Evolutionary conservation across 2,329 filamentous ascomycete species (phyloP).

Genomic region (Alternaria atra): DNA sequence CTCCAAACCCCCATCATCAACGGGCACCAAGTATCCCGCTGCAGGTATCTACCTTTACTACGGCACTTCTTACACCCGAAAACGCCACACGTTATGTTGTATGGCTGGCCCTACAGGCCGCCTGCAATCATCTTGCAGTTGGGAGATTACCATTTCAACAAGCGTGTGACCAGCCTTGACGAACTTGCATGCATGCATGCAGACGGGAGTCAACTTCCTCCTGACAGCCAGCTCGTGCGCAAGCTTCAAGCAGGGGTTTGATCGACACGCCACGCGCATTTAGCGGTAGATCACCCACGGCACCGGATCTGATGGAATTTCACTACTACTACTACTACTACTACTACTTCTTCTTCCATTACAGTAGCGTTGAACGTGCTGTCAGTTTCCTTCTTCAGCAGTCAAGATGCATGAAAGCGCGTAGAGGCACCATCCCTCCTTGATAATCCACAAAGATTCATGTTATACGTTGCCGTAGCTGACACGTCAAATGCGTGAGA

Average conservation of each 20-base stretch:
- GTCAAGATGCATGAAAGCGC: neutral
- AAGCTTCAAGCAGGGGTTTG: conserved; percentile 5
- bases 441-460: neutral
- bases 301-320: conserved; percentile 15
- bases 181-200: neutral
- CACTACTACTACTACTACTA: neutral
- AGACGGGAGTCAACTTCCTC: neutral
- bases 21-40: neutral
- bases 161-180: neutral
- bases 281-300: conserved; percentile 23
- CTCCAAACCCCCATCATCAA: neutral
- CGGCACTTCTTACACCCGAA: neutral
- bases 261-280: conserved; percentile 22
- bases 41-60: neutral
- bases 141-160: neutral
- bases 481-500: conserved; percentile 32
- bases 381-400: neutral
- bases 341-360: neutral
- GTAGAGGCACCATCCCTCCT: neutral
- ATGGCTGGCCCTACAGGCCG: neutral
- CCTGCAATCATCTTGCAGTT: neutral
- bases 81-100: neutral
- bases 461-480: conserved; percentile 13
- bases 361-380: neutral
- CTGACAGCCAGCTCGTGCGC: conserved; percentile 1